Base-by-base conservation (phyloP, 345 rosid genomes). In the Cardamine resedifolia region DNA sequence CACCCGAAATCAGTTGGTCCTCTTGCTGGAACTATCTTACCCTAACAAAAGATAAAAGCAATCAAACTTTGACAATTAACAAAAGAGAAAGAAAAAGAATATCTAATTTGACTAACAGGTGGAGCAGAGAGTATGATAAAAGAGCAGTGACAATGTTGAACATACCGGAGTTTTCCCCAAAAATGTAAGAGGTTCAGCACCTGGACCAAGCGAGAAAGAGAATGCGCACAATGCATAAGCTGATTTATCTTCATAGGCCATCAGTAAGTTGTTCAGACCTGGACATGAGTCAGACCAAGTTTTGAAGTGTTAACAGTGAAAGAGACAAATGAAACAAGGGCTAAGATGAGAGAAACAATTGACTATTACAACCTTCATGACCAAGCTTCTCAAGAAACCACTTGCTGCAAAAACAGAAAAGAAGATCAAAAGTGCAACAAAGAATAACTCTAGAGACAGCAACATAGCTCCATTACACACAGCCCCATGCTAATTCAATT, bases 381-480 rank as follows among this genome's bases (percentile, higher is more conserved):
- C 98, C 98, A 83, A 87, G 78, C 86, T 90, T 91, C 78, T 95
- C 83, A 77, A 92, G 84, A 81, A 88, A 87, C 99, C 99, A 91
- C 79, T 92, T 95, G 83, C 98, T 95, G 96, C 81, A 71, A 49
- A 53, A 43, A 50, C 58, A 65, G 33, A 10, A 64, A 78, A 47
- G 55, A 75, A 27, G 21, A 38, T 67, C 61, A 77, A 30, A 30
- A 61, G 34, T 38, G 70, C 12, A 5, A 60, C 64, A 66, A 52
- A 60, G 11, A 71, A 50, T 18, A 55, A 36, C n/a, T 47, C 28
- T 66, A 59, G 33, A 45, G 56, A 33, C 12, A 30, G 41, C 10
- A 4, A 39, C 14, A 30, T 23, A 69, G 21, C 58, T 68, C 44
- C 23, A 11, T 27, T 3, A 12, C 41, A 53, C 18, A 30, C 44